phyloP scores from a whole-genome alignment of 78 protist genomes.

The Dictyostelium firmibasis region DNA sequence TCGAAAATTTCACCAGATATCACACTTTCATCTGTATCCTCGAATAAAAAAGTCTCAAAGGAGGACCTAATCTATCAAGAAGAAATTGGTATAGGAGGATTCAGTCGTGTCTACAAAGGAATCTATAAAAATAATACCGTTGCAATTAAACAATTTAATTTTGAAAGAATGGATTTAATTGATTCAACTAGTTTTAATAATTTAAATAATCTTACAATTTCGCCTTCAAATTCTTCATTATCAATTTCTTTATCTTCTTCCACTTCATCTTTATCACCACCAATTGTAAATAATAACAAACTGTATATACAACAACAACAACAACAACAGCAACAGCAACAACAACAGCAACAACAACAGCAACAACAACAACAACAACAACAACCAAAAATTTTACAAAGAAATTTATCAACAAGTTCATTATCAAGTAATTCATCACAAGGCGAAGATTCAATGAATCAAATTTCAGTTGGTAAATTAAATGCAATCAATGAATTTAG shows the following conservation, averaged over 20 bases:
- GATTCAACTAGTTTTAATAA: not conserved
- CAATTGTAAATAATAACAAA: not conserved
- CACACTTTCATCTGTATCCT: slow-evolving; percentile 37
- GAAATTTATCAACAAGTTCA: slow-evolving; percentile 36
- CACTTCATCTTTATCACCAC: not conserved
- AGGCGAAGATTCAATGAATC: slow-evolving; percentile 21
- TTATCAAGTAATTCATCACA: slow-evolving; percentile 22
- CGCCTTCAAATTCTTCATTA: not conserved
- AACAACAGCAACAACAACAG: not conserved
- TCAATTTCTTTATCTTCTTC: not conserved
- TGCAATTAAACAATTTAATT: slow-evolving; percentile 51
- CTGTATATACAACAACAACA: not conserved
- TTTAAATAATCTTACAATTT: not conserved
- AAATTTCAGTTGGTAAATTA: not conserved
- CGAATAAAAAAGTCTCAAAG: slow-evolving; percentile 29
- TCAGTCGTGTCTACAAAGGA: slow-evolving; percentile 35
- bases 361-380: not conserved
- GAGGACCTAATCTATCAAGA: slow-evolving; percentile 28
- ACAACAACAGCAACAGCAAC: not conserved
- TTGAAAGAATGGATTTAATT: slow-evolving; percentile 56
- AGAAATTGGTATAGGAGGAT: slow-evolving; percentile 73
- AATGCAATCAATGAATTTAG: slow-evolving; percentile 70
- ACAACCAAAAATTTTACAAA: slow-evolving; percentile 1
- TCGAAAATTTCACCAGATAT: slow-evolving; percentile 55
- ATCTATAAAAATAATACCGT: slow-evolving; percentile 4